Base-by-base conservation (phyloP, 176 grass and related monocot genomes). In the Aegilops sharonensis region DNA sequence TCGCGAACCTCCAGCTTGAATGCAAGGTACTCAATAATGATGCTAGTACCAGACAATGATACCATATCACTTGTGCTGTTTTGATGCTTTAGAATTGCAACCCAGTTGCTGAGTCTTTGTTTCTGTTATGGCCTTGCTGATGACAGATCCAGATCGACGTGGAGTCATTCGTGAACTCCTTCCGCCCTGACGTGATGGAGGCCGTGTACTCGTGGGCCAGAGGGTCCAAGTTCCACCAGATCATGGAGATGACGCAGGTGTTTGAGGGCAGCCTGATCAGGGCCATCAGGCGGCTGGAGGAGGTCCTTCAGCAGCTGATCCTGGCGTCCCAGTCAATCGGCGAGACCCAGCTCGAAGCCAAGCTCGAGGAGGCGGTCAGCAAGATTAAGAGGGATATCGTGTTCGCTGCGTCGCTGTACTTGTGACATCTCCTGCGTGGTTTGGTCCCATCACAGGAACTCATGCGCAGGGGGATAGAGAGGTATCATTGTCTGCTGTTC, bases 251-350 rank as follows among this genome's bases (percentile, higher is more conserved):
- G 76, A 89, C 95, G 13, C 86, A 92, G 68, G 95, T 94, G 56
- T 98, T 98, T 9, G 96, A 98, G 63, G 96, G 96, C 70, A 98
- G 96, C 78, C 76, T 98, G 85, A 98, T 98, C 81, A 93, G 96
- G 75, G 93, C 96, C 5, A 95, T 98, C 69, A 91, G 91, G 82
- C 89, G 96, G 86, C 81, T 98, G 0, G 96, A 95, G 87, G 96
- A 95, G 86, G 93, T 98, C 91, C 79, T 98, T 20, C 96, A 98
- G 80, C 96, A 98, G 87, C 79, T 98, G 67, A 98, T 95, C 81
- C 76, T 92, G 56, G 96, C 96, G 8, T 90, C 96, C 34, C 91
- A 92, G 54, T 94, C 96, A 0, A 91, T 95, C n/a, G 93, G 96
- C 9, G 96, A 95, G 85, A 88, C 79, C 1, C 78, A 95, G 72